A percentile compares a stretch with the other conserved stretches of the same genome.
These are phyloP conservation scores for Durio zibethinus DNA, from an alignment of 345 rosid species.

Conservation along the genomic window DNA sequence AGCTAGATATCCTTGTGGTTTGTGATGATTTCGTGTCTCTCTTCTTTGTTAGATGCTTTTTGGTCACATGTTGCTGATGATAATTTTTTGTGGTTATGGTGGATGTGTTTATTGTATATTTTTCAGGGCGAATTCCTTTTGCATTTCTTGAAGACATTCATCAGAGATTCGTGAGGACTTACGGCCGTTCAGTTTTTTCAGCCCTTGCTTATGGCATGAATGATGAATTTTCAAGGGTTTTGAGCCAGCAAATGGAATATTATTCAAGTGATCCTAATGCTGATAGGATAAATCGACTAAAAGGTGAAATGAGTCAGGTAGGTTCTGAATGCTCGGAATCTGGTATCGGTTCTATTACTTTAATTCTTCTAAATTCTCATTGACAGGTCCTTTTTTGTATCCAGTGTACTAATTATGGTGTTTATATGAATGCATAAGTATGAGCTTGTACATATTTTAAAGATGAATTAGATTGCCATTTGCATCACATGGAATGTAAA, in stretches of 20 bases:
- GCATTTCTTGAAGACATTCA: slow-evolving; percentile 77
- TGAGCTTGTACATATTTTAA: background rate
- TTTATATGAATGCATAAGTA: background rate
- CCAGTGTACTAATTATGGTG: background rate
- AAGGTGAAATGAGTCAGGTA: slow-evolving; percentile 97
- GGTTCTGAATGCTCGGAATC: background rate
- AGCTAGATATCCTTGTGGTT: background rate
- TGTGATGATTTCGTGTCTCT: background rate
- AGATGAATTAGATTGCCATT: background rate
- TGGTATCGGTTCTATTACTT: background rate
- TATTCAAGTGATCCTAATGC: slow-evolving; percentile 83
- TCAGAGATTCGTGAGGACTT: slow-evolving; percentile 81
- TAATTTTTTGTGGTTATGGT: background rate
- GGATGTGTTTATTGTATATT: slow-evolving; percentile 11
- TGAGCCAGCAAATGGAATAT: slow-evolving; percentile 92
- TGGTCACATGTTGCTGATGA: background rate
- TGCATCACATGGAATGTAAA: background rate
- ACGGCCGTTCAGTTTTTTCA: slow-evolving; percentile 63
- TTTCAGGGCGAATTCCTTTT: slow-evolving; percentile 81
- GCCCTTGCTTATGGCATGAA: slow-evolving; percentile 95
- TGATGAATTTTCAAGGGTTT: slow-evolving; percentile 89
- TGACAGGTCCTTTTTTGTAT: slow-evolving; percentile 11
- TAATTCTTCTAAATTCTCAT: background rate
- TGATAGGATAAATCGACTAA: slow-evolving; percentile 77
- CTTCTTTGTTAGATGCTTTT: background rate